Evolutionary conservation across 1,284 basidiomycete genomes (phyloP).

Genomic region (Naganishia sp.): DNA sequence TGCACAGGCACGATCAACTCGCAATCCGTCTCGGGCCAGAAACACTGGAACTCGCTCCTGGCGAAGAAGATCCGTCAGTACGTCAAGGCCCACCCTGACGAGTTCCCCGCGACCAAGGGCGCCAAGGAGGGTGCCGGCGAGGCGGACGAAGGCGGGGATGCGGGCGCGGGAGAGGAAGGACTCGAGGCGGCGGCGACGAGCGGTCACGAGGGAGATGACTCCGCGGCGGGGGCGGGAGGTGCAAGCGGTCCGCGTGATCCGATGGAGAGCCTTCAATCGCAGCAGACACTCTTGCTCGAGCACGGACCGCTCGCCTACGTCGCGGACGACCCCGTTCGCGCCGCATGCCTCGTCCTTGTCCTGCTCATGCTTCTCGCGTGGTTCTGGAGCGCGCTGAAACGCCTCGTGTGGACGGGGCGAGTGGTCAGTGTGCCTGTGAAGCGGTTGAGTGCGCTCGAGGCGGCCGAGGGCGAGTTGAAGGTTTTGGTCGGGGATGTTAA

Average conservation of each 20-base stretch:
- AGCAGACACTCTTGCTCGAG: background rate
- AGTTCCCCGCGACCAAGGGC: slow-evolving; percentile 31
- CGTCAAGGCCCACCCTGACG: slow-evolving; percentile 33
- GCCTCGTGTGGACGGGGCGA: slow-evolving; percentile 16
- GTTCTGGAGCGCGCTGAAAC: slow-evolving; percentile 7
- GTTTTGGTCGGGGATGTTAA: slow-evolving; percentile 59
- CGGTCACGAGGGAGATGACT: background rate
- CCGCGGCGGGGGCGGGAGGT: background rate
- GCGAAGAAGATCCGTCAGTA: slow-evolving; percentile 28
- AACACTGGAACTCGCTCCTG: slow-evolving; percentile 34
- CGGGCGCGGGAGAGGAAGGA: slow-evolving; percentile 3
- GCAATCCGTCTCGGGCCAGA: slow-evolving; percentile 35
- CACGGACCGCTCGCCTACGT: slow-evolving; percentile 30
- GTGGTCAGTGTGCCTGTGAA: slow-evolving; percentile 14
- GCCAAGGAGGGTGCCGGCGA: slow-evolving; percentile 8
- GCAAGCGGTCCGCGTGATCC: slow-evolving; percentile 10
- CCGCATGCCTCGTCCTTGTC: slow-evolving; percentile 24
- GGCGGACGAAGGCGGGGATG: slow-evolving; percentile 7
- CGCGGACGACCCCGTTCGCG: slow-evolving; percentile 31
- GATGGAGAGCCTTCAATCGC: background rate
- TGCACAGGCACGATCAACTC: slow-evolving; percentile 36
- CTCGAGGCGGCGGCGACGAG: background rate
- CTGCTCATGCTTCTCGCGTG: slow-evolving; percentile 20
- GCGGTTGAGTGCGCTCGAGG: slow-evolving; percentile 53
- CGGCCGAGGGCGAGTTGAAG: slow-evolving; percentile 57